A percentile compares a stretch with the other conserved stretches of the same genome.
Evolutionary conservation across 2,329 filamentous ascomycete species (phyloP).

Genomic region (Ophiocordyceps camponoti-saundersi): DNA sequence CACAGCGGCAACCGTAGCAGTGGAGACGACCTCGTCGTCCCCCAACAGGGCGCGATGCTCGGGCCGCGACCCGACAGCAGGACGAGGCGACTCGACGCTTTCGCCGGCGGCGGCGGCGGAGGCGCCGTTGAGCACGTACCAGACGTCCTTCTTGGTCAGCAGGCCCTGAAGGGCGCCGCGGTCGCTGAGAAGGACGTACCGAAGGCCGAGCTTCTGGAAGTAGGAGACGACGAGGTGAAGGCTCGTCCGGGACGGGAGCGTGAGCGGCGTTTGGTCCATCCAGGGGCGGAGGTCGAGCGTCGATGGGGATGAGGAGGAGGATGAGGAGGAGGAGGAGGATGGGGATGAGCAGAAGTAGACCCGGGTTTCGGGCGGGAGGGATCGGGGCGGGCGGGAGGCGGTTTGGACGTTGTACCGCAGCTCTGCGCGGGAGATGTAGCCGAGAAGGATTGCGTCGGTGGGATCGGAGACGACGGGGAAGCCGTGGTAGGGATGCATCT

Average conservation of each 20-base stretch:
- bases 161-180: constrained; percentile 68
- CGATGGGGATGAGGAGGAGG: constrained; percentile 60
- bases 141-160: constrained; percentile 94
- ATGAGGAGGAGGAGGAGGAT: constrained; percentile 67
- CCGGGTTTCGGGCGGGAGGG: constrained; percentile 53
- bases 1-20: constrained; percentile 6
- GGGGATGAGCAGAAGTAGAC: constrained; percentile 70
- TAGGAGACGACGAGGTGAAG: constrained; percentile 80
- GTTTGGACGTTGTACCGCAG: constrained; percentile 65
- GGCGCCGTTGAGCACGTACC: constrained; percentile 74
- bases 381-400: constrained; percentile 35
- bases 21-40: constrained; percentile 7
- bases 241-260: constrained; percentile 57
- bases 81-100: constrained; percentile 9
- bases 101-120: constrained; percentile 4
- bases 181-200: constrained; percentile 79
- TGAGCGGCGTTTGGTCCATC: constrained; percentile 98
- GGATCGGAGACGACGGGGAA: constrained; percentile 78
- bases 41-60: constrained; percentile 27
- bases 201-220: constrained; percentile 84
- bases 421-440: constrained; percentile 87
- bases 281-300: constrained; percentile 83
- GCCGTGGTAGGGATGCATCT: constrained; percentile 71
- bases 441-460: constrained; percentile 55
- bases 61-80: constrained; percentile 9